Conservation (phyloP, 331 rosid genomes). For the Spiraea crenata region DNA sequence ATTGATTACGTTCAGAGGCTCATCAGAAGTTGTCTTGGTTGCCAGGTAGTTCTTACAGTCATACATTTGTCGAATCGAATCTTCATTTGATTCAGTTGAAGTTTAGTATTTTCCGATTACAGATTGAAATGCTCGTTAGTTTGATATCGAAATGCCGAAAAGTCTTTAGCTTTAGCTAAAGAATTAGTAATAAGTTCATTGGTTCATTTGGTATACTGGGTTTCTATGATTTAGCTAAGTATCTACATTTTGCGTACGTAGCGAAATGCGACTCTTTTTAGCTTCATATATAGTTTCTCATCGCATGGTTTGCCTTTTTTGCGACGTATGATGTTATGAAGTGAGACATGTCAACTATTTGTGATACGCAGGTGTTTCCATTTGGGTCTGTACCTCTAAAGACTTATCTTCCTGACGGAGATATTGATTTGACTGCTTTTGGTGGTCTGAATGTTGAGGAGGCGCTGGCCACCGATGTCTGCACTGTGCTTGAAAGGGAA, state of each 20-base stretch:
- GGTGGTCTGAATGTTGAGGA: conserved; percentile 60
- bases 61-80: conserved; percentile 7
- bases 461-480: conserved; percentile 62
- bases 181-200: background rate
- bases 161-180: background rate
- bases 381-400: conserved; percentile 89
- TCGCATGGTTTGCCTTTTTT: background rate
- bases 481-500: conserved; percentile 59
- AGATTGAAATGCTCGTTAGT: background rate
- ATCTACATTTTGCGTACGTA: background rate
- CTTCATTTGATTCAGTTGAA: background rate
- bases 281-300: background rate
- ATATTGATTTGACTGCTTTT: conserved; percentile 85
- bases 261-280: background rate
- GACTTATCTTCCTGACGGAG: conserved; percentile 95
- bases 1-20: conserved; percentile 51
- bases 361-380: conserved; percentile 62
- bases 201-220: background rate
- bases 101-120: background rate
- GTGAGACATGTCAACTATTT: too few relatives aligned
- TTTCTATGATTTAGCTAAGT: background rate
- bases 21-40: conserved; percentile 25
- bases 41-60: conserved; percentile 25
- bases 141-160: background rate
- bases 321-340: too few relatives aligned